Conservation (phyloP, 1,284 basidiomycete species). For the Tilletia setariae region DNA sequence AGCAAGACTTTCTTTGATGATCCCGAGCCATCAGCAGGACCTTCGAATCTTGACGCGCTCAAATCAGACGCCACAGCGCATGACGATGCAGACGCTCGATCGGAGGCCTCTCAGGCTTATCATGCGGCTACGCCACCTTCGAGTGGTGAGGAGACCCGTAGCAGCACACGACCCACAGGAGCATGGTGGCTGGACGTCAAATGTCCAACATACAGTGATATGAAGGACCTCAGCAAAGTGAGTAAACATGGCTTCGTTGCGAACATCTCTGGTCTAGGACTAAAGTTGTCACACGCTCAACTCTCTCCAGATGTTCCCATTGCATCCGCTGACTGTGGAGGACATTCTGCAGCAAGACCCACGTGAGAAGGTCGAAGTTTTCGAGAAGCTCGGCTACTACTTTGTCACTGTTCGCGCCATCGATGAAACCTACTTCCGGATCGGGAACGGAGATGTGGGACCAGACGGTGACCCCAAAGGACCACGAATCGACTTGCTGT, state of each 20-base stretch:
- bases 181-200: conserved; percentile 90
- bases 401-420: conserved; percentile 85
- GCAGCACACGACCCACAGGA: not conserved
- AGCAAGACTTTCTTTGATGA: too few species aligned
- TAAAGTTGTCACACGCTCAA: not conserved
- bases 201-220: conserved; percentile 84
- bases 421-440: conserved; percentile 64
- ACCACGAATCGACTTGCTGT: conserved; percentile 61
- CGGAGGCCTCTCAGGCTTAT: too few species aligned
- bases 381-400: conserved; percentile 86
- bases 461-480: not conserved
- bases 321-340: conserved; percentile 90
- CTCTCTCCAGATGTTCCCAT: conserved; percentile 67
- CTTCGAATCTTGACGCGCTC: too few species aligned
- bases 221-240: conserved; percentile 81
- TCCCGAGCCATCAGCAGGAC: too few species aligned
- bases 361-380: conserved; percentile 85
- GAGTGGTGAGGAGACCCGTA: conserved; percentile 7
- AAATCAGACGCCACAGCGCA: too few species aligned
- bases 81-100: too few species aligned
- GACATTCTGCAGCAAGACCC: conserved; percentile 93
- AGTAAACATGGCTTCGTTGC: conserved; percentile 26
- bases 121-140: not conserved
- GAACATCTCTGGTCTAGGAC: too few species aligned
- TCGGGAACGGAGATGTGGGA: conserved; percentile 32